Conservation (phyloP, 805 yeast genomes). For the Ogataea nitratoaversa region DNA sequence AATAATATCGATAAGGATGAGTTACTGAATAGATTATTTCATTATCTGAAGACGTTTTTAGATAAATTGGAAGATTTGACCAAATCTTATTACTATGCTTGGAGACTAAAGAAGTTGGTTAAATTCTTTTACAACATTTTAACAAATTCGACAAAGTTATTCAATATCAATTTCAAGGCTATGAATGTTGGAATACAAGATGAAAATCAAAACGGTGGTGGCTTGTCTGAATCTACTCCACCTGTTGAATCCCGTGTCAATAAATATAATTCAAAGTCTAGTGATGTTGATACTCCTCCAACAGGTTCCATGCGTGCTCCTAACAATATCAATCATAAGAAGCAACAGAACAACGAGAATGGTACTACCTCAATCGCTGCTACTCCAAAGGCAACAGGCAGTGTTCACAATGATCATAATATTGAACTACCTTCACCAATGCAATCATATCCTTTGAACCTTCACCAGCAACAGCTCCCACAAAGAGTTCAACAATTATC, state of each 20-base stretch:
- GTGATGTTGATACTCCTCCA: neutral
- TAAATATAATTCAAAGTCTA: neutral
- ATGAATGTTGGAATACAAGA: constrained; percentile 21
- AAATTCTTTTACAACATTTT: constrained; percentile 35
- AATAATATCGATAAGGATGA: constrained; percentile 34
- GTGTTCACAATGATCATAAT: neutral
- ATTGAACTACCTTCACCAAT: constrained; percentile 2
- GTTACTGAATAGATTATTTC: constrained; percentile 29
- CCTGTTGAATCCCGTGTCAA: constrained; percentile 1
- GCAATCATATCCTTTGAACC: constrained; percentile 5
- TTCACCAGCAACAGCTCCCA: constrained; percentile 7
- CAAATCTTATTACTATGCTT: constrained; percentile 40
- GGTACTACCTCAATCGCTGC: constrained; percentile 8
- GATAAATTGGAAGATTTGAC: constrained; percentile 34
- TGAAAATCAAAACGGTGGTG: constrained; percentile 11
- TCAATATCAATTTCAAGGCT: constrained; percentile 28
- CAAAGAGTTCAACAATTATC: constrained; percentile 1
- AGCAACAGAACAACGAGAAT: neutral
- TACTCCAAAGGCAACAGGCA: constrained; percentile 12
- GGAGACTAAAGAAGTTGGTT: constrained; percentile 41
- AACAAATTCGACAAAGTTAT: constrained; percentile 31
- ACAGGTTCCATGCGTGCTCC: constrained; percentile 1
- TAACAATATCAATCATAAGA: neutral
- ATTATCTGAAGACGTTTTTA: constrained; percentile 31
- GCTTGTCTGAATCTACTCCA: constrained; percentile 9